Conservation (phyloP, 2,329 filamentous ascomycete species). For the Fusarium lyarnte region DNA sequence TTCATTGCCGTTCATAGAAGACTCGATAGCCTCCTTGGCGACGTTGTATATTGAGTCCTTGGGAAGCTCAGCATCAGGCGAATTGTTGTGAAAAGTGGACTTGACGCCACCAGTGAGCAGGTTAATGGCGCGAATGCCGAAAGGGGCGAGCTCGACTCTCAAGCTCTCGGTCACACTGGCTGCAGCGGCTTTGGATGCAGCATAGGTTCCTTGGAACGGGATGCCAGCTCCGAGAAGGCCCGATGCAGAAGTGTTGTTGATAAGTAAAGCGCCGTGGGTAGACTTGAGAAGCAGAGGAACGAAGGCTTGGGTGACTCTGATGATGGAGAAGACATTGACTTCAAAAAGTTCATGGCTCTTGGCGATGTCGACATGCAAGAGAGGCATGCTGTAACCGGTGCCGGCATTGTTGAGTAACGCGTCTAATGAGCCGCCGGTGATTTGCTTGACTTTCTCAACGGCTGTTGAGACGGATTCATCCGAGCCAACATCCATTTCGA, state of each 20-base stretch:
- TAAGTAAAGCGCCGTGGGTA: constrained; percentile 7
- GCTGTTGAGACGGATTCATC: constrained; percentile 34
- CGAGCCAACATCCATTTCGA: constrained; percentile 40
- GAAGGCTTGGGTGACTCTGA: constrained; percentile 37
- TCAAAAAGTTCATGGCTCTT: constrained; percentile 36
- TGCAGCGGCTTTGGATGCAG: constrained; percentile 42
- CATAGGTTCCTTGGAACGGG: constrained; percentile 43
- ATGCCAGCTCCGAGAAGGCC: constrained; percentile 1
- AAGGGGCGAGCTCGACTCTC: constrained; percentile 41
- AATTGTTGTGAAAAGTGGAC: constrained; percentile 27
- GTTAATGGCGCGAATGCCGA: constrained; percentile 42
- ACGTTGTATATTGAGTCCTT: constrained; percentile 23
- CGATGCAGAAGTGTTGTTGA: constrained; percentile 34
- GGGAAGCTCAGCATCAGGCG: background rate
- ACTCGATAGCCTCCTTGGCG: constrained; percentile 28
- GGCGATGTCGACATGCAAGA: constrained; percentile 33
- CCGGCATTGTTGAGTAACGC: constrained; percentile 47
- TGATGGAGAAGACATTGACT: constrained; percentile 41
- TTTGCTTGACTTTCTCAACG: constrained; percentile 16
- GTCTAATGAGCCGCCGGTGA: constrained; percentile 43
- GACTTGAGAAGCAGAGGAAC: constrained; percentile 37
- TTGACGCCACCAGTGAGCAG: constrained; percentile 40
- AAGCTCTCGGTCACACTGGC: constrained; percentile 38
- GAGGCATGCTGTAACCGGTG: constrained; percentile 36
- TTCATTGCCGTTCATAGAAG: constrained; percentile 4